phyloP scores from a whole-genome alignment of 208 protist genomes.

The Crithidia thermophila region DNA sequence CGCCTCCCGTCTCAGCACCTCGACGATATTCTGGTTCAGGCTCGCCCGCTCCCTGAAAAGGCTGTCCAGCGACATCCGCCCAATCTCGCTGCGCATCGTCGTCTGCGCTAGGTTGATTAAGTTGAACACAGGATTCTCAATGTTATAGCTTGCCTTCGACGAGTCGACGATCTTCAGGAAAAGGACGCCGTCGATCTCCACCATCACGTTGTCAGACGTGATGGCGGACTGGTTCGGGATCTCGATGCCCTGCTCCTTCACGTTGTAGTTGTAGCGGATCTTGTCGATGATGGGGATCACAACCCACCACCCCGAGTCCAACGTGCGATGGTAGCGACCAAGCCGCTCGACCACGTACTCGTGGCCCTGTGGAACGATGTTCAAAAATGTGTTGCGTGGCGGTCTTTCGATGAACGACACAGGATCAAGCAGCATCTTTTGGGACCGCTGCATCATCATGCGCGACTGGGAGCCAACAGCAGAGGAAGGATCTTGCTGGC shows the following conservation, averaged over 20 bases:
- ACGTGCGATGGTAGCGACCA: slow-evolving; percentile 90
- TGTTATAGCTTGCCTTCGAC: slow-evolving; percentile 92
- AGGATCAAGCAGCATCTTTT: slow-evolving; percentile 49
- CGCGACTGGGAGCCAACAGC: slow-evolving; percentile 8
- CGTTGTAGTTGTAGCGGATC: slow-evolving; percentile 95
- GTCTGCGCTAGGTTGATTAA: slow-evolving; percentile 96
- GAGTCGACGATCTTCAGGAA: slow-evolving; percentile 94
- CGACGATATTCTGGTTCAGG: slow-evolving; percentile 94
- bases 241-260: slow-evolving; percentile 93
- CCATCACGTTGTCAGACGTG: slow-evolving; percentile 96
- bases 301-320: slow-evolving; percentile 92
- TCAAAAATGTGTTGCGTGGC: slow-evolving; percentile 84
- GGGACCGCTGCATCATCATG: slow-evolving; percentile 46
- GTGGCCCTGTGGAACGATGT: slow-evolving; percentile 95
- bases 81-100: slow-evolving; percentile 97
- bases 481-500: slow-evolving; percentile 16
- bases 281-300: slow-evolving; percentile 94
- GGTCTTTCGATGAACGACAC: slow-evolving; percentile 61
- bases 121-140: slow-evolving; percentile 96
- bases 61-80: slow-evolving; percentile 94
- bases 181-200: slow-evolving; percentile 96
- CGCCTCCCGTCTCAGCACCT: slow-evolving; percentile 89
- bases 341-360: slow-evolving; percentile 96
- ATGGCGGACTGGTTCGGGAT: slow-evolving; percentile 94
- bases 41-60: slow-evolving; percentile 93